Percentiles rank a stretch among this genome's conserved stretches.
These are phyloP conservation scores for Raphanus raphanistrum DNA, from an alignment of 345 rosid genomes.

Conservation along the genomic window DNA sequence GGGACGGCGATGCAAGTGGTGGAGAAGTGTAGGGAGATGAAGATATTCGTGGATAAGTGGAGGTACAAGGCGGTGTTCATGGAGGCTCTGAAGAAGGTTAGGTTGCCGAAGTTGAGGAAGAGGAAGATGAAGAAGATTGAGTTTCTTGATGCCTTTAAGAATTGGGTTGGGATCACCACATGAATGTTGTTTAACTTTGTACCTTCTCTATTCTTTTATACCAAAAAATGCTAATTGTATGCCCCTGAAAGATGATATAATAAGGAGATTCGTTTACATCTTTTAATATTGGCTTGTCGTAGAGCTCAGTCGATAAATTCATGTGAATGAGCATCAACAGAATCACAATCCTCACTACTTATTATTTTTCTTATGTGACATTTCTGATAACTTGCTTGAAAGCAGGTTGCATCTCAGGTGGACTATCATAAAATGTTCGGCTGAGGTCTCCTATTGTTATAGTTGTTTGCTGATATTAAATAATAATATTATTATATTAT, in stretches of 20 bases:
- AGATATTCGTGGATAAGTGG: slow-evolving; percentile 87
- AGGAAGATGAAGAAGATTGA: slow-evolving; percentile 67
- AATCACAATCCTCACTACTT: too few species aligned
- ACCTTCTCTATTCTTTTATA: not conserved
- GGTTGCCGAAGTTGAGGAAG: slow-evolving; percentile 73
- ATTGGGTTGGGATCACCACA: slow-evolving; percentile 83
- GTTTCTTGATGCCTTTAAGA: slow-evolving; percentile 79
- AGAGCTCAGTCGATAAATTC: too few species aligned
- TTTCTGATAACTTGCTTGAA: not conserved
- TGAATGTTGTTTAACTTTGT: slow-evolving; percentile 30
- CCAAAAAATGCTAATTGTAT: not conserved
- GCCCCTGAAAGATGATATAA: too few species aligned
- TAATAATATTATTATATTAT: not conserved
- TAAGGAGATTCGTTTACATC: too few species aligned
- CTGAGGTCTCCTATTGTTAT: too few species aligned
- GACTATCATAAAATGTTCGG: not conserved
- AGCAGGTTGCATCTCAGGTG: not conserved
- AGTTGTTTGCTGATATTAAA: too few species aligned
- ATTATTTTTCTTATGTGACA: not conserved
- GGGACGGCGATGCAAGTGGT: slow-evolving; percentile 94
- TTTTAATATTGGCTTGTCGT: too few species aligned
- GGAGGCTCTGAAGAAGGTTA: slow-evolving; percentile 87
- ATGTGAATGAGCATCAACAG: too few species aligned
- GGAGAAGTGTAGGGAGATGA: slow-evolving; percentile 82
- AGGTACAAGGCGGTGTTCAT: slow-evolving; percentile 87